A percentile compares a stretch with the other conserved stretches of the same genome.
phyloP scores from a whole-genome alignment of 2,329 filamentous ascomycete species.

The Capronia americana region DNA sequence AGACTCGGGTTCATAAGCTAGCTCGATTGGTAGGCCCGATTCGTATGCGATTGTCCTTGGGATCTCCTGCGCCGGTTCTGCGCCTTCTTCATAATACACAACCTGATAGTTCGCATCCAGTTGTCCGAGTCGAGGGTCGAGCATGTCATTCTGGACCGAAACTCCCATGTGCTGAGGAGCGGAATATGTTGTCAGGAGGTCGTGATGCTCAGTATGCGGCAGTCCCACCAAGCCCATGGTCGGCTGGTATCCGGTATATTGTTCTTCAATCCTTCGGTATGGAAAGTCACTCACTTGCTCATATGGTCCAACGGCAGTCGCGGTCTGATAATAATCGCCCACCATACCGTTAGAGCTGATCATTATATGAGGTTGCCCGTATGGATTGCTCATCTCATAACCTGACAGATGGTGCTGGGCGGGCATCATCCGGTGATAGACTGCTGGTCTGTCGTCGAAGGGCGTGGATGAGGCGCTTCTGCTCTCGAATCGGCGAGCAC shows the following conservation, averaged over 20 bases:
- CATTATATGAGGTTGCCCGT: slow-evolving; percentile 39
- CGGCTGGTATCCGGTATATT: slow-evolving; percentile 30
- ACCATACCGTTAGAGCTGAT: slow-evolving; percentile 29
- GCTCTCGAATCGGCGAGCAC: slow-evolving; percentile 32
- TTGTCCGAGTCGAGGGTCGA: slow-evolving; percentile 51
- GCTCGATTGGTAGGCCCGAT: slow-evolving; percentile 25
- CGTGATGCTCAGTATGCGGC: slow-evolving; percentile 51
- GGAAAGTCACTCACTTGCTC: slow-evolving; percentile 39
- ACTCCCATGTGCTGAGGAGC: slow-evolving; percentile 41
- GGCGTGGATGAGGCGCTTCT: slow-evolving; percentile 37
- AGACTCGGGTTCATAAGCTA: slow-evolving; percentile 34
- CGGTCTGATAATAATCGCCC: slow-evolving; percentile 32
- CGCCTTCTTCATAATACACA: slow-evolving; percentile 37
- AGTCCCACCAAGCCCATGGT: slow-evolving; percentile 49
- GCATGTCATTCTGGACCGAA: slow-evolving; percentile 43
- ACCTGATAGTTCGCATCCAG: slow-evolving; percentile 42
- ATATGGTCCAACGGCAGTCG: slow-evolving; percentile 26
- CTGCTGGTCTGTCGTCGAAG: slow-evolving; percentile 34
- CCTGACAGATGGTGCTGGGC: slow-evolving; percentile 34
- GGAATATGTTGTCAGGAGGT: slow-evolving; percentile 48
- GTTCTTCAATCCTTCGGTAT: slow-evolving; percentile 43
- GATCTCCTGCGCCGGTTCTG: slow-evolving; percentile 40
- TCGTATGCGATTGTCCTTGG: slow-evolving; percentile 37
- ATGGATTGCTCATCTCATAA: slow-evolving; percentile 38
- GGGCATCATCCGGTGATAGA: slow-evolving; percentile 26